A percentile compares a stretch with the other conserved stretches of the same genome.
These are phyloP conservation scores for Mollisia scopiformis DNA, from an alignment of 2,329 filamentous ascomycete genomes.

Conservation along the genomic window DNA sequence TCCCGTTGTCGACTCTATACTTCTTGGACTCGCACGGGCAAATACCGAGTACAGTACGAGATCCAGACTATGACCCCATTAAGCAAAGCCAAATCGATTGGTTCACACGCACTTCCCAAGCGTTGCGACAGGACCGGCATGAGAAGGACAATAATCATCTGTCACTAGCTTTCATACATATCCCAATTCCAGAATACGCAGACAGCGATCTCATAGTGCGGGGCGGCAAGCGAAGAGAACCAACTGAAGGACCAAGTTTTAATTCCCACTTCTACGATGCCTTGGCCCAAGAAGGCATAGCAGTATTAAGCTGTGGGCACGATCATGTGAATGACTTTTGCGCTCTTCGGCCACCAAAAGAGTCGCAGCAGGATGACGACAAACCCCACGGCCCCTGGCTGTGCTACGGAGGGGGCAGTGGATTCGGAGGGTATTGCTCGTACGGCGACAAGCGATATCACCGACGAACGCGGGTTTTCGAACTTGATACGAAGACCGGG, in stretches of 20 bases:
- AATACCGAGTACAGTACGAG: constrained; percentile 82
- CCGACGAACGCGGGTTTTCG: constrained; percentile 82
- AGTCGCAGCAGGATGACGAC: constrained; percentile 22
- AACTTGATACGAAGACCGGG: constrained; percentile 85
- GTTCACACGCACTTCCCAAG: constrained; percentile 76
- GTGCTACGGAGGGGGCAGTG: constrained; percentile 89
- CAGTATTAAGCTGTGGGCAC: constrained; percentile 65
- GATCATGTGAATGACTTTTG: constrained; percentile 98
- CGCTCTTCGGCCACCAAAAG: constrained; percentile 54
- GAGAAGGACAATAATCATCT: constrained; percentile 86
- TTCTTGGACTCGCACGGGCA: constrained; percentile 90
- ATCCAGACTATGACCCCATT: constrained; percentile 90
- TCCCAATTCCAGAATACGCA: constrained; percentile 86
- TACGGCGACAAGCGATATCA: constrained; percentile 72
- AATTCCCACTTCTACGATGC: constrained; percentile 90
- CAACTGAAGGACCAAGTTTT: constrained; percentile 85
- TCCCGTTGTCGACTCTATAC: constrained; percentile 89
- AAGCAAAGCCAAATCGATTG: constrained; percentile 90
- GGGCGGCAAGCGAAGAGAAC: constrained; percentile 78
- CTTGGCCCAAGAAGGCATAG: constrained; percentile 78
- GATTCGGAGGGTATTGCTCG: constrained; percentile 91
- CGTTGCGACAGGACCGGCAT: constrained; percentile 72
- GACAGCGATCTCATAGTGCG: constrained; percentile 55
- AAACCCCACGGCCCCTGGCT: constrained; percentile 74
- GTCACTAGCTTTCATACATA: constrained; percentile 94